Base-by-base conservation (phyloP, 2,329 filamentous ascomycete species). In the Colletotrichum spinosum region DNA sequence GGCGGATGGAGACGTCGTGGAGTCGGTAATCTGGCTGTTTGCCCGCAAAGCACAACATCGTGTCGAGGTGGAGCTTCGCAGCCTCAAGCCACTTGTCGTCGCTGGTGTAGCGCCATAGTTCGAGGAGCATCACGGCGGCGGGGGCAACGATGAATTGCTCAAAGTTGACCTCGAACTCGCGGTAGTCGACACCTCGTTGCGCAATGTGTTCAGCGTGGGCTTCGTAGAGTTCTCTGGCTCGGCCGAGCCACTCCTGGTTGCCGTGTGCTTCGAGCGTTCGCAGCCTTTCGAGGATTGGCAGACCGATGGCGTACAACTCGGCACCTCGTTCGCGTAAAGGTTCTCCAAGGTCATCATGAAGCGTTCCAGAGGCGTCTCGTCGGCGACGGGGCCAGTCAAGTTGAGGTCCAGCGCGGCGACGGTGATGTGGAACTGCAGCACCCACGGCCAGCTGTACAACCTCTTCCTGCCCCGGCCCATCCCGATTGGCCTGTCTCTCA, bases 91-190 rank as follows among this genome's bases (percentile, higher is more conserved):
- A 72, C 2, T 77, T 75, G 2, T 56, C 8, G 60, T 86, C 78
- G 0, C 76, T 75, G 6, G 78, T 81, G 5, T 80, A 80, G 44
- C 74, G 75, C 59, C 78, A 76, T 7, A 87, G 78, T 71, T 87
- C 85, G 37, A 83, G 81, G 1, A 88, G 77, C 13, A 56, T 67
- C 7, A 55, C 54, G 34, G 62, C 62, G 1, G 65, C 56, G n/a
- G 61, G 62, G 1, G 65, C 62, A 5, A 62, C 56, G n/a, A 66
- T 66, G 2, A 56, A 66, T 39, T 67, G 62, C 6, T 67, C 61
- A 10, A 67, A 62, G 35, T 66, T 66, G 33, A 66, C 65, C 8
- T 67, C 61, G 17, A 61, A 66, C 0, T 48, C n/a, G 2, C 55
- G 61, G 10, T 67, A 66, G 9, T 51, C 34, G 0, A 44, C 41